phyloP scores from a whole-genome alignment of 352 stramenopile genomes.

The Phytophthora tubulina region DNA sequence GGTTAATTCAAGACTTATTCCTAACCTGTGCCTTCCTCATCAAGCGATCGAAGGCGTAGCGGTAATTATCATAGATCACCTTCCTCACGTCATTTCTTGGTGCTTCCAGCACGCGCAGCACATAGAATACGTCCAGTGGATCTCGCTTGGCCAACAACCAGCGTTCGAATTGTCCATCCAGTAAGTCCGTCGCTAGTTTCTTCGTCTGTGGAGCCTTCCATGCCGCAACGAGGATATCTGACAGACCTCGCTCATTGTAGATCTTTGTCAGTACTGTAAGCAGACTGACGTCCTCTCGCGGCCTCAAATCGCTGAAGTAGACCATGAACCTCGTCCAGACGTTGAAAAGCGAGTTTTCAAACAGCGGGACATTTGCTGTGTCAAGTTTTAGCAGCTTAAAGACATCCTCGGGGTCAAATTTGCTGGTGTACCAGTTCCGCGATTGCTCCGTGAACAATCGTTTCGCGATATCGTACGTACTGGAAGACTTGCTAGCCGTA shows the following conservation, averaged over 20 bases:
- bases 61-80: conserved; percentile 6
- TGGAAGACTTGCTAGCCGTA: background rate
- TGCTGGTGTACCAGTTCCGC: background rate
- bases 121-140: background rate
- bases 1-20: background rate
- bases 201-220: background rate
- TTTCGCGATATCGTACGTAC: background rate
- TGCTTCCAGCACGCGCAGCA: conserved; percentile 1
- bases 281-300: background rate
- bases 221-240: background rate
- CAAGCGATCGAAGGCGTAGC: background rate
- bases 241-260: background rate
- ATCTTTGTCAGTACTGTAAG: conserved; percentile 2
- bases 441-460: conserved; percentile 6
- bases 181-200: background rate
- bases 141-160: background rate
- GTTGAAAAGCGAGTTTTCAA: conserved; percentile 6
- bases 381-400: conserved; percentile 16
- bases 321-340: conserved; percentile 11
- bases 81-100: background rate
- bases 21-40: background rate
- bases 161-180: background rate
- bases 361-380: background rate
- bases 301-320: conserved; percentile 6
- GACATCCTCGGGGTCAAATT: background rate